These are phyloP conservation scores for Chlorella sp. DNA, from an alignment of 139 green algal genomes.

Conservation along the genomic window DNA sequence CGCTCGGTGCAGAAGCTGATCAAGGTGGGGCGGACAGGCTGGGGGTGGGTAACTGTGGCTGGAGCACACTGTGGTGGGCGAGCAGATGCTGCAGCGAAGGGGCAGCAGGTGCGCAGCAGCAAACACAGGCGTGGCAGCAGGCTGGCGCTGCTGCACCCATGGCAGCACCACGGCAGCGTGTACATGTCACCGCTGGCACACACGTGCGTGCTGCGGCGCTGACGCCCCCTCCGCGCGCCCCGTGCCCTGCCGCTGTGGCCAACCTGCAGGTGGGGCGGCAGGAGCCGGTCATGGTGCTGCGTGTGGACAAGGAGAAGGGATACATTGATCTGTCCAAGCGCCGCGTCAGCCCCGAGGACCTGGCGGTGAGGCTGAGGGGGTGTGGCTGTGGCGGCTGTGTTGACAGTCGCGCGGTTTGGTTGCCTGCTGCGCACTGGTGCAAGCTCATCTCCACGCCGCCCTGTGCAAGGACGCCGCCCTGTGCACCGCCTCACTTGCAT, in stretches of 20 bases:
- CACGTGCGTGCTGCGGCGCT: neutral
- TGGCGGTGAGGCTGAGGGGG: slow-evolving; percentile 52
- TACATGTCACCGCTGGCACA: neutral
- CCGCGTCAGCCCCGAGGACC: slow-evolving; percentile 94
- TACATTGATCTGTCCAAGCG: slow-evolving; percentile 99
- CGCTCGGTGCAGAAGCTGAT: slow-evolving; percentile 99
- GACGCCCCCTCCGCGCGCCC: no score
- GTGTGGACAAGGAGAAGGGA: slow-evolving; percentile 99
- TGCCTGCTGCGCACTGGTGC: no score
- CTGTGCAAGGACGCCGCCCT: neutral
- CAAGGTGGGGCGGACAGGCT: slow-evolving; percentile 67
- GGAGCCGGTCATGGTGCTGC: slow-evolving; percentile 99
- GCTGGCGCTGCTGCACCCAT: no score
- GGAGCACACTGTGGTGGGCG: neutral
- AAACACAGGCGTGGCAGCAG: neutral
- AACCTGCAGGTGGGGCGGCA: slow-evolving; percentile 75
- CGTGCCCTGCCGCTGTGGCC: neutral
- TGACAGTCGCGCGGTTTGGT: neutral
- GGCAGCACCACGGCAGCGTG: neutral
- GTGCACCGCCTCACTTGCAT: neutral
- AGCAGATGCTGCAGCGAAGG: neutral
- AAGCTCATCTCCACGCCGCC: no score
- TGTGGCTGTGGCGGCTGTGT: neutral
- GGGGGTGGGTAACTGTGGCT: neutral
- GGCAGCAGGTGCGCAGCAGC: no score